Conservation (phyloP, 2,329 filamentous ascomycete species). For the Colletotrichum gigasporum region DNA sequence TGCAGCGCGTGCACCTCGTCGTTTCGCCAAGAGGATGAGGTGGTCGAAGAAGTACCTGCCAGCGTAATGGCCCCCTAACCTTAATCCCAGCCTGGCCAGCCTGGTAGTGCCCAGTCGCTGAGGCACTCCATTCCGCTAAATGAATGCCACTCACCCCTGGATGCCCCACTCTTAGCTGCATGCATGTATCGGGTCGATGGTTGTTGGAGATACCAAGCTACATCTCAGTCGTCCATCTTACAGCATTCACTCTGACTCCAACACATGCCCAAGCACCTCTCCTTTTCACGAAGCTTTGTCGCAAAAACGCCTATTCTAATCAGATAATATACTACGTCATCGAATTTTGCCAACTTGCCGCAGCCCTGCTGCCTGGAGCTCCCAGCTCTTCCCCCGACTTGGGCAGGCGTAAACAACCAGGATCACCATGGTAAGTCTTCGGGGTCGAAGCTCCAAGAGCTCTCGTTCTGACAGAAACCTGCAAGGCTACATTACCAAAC, state of each 20-base stretch:
- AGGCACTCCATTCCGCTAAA: conserved; percentile 13
- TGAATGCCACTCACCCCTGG: conserved; percentile 8
- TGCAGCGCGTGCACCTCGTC: conserved; percentile 16
- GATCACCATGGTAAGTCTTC: conserved; percentile 20
- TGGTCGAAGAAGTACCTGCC: conserved; percentile 30
- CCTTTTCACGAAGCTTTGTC: not conserved
- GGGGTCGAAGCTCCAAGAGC: not conserved
- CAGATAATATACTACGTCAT: too few relatives aligned
- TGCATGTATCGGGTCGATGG: conserved; percentile 19
- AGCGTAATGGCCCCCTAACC: conserved; percentile 28
- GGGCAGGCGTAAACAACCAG: not conserved
- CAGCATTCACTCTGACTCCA: not conserved
- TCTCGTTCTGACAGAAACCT: conserved; percentile 16
- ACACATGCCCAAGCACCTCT: not conserved
- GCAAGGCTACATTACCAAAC: conserved; percentile 86
- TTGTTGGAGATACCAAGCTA: conserved; percentile 3
- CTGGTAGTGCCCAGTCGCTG: conserved; percentile 20
- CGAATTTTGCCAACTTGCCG: not conserved
- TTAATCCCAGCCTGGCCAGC: conserved; percentile 26
- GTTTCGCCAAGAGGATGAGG: conserved; percentile 31
- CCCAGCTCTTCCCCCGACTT: too few relatives aligned
- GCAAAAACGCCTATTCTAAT: not conserved
- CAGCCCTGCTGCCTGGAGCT: too few relatives aligned
- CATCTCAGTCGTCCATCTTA: not conserved
- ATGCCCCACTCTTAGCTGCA: not conserved